Evolutionary conservation across 495 filamentous ascomycete genomes (phyloP).

Genomic region (Penicillium simplicissimum): DNA sequence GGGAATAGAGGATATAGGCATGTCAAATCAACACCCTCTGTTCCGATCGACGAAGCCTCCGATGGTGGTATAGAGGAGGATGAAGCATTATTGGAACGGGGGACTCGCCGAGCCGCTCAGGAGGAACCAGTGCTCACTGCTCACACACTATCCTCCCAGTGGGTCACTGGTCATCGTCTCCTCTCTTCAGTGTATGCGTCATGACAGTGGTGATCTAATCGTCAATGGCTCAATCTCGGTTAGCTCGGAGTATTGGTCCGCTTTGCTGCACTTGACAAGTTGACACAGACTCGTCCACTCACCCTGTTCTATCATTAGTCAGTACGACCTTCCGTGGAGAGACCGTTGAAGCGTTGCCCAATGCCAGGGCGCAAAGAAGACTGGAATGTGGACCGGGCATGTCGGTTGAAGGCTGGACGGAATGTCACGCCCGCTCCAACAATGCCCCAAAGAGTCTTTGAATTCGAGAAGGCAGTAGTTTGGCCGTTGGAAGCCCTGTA

Average conservation of each 20-base stretch:
- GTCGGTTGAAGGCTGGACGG: slow-evolving; percentile 29
- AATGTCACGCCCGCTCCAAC: slow-evolving; percentile 39
- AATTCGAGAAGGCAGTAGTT: slow-evolving; percentile 27
- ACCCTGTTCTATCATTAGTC: not conserved
- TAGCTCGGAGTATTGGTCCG: slow-evolving; percentile 23
- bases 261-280: slow-evolving; percentile 3
- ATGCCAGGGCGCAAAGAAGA: slow-evolving; percentile 8
- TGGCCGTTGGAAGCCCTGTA: not conserved
- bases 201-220: slow-evolving; percentile 30
- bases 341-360: slow-evolving; percentile 10
- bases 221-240: slow-evolving; percentile 18
- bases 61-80: not conserved
- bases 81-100: slow-evolving; percentile 22
- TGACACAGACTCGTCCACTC: slow-evolving; percentile 3
- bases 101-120: slow-evolving; percentile 18
- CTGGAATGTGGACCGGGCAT: slow-evolving; percentile 34
- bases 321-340: slow-evolving; percentile 4
- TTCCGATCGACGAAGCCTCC: slow-evolving; percentile 8
- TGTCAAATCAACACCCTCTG: slow-evolving; percentile 24
- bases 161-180: not conserved
- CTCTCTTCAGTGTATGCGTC: slow-evolving; percentile 38
- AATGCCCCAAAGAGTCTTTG: slow-evolving; percentile 33
- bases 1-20: slow-evolving; percentile 10
- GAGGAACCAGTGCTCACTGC: slow-evolving; percentile 20
- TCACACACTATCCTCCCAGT: slow-evolving; percentile 6